A percentile compares a stretch with the other conserved stretches of the same genome.
phyloP scores from a whole-genome alignment of 495 filamentous ascomycete genomes.

The Tuber borchii region DNA sequence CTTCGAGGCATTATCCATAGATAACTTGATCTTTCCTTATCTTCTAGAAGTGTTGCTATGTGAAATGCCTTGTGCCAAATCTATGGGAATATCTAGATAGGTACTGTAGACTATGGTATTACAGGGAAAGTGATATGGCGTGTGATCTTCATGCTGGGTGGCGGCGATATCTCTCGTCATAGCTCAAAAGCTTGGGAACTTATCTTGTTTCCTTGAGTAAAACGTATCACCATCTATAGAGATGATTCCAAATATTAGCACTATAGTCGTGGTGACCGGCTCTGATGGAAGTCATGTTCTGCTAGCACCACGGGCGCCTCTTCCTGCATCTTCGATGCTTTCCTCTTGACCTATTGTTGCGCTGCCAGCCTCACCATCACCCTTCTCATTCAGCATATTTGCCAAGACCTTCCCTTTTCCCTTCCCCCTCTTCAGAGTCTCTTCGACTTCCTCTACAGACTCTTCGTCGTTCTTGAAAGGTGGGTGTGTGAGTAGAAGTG shows the following conservation, averaged over 20 bases:
- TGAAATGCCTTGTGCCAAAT: not conserved
- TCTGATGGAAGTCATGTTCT: constrained; percentile 7
- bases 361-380: constrained; percentile 4
- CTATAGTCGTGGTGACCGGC: not conserved
- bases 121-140: not conserved
- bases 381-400: constrained; percentile 41
- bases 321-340: constrained; percentile 40
- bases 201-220: not conserved
- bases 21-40: not conserved
- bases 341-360: constrained; percentile 14
- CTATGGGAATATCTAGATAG: not conserved
- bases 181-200: not conserved
- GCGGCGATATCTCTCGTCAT: not conserved
- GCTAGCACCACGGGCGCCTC: constrained; percentile 22
- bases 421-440: constrained; percentile 38
- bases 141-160: not conserved
- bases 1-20: not conserved
- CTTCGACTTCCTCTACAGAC: constrained; percentile 40
- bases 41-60: not conserved
- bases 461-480: constrained; percentile 41
- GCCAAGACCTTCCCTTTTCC: constrained; percentile 37
- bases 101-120: too few species aligned
- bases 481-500: constrained; percentile 36
- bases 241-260: not conserved
- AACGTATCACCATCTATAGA: not conserved